Percentiles rank a stretch among this genome's conserved stretches.
phyloP scores from a whole-genome alignment of 768 basidiomycete species.

The Hemileccinum rubropunctum region DNA sequence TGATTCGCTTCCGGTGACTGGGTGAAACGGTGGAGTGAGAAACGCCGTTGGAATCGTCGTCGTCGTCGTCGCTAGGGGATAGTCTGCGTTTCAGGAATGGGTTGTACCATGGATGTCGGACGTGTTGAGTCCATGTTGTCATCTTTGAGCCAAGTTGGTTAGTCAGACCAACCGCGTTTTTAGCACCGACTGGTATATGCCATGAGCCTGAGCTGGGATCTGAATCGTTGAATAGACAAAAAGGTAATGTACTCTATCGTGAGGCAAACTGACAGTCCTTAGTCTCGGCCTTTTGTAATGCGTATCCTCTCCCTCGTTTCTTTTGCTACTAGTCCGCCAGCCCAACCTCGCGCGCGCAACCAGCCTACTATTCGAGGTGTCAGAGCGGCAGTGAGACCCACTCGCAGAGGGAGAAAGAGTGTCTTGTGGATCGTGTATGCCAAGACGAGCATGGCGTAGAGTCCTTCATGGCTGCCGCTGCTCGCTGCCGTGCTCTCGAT shows the following conservation, averaged over 20 bases:
- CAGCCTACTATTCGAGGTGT: slow-evolving; percentile 87
- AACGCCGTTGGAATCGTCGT: slow-evolving; percentile 1
- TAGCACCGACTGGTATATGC: background rate
- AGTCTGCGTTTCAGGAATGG: slow-evolving; percentile 41
- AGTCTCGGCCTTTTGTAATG: slow-evolving; percentile 21
- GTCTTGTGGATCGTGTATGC: slow-evolving; percentile 98
- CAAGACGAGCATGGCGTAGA: slow-evolving; percentile 90
- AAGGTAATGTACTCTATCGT: too few relatives aligned
- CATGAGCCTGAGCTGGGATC: too few relatives aligned
- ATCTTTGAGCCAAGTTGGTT: background rate
- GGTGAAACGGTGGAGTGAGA: background rate
- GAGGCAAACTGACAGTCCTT: background rate
- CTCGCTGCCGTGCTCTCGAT: slow-evolving; percentile 41
- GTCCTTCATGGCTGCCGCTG: slow-evolving; percentile 57
- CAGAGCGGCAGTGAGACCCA: slow-evolving; percentile 83
- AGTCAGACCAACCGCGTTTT: background rate
- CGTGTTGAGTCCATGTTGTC: slow-evolving; percentile 35
- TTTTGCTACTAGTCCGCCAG: slow-evolving; percentile 58
- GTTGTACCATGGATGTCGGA: slow-evolving; percentile 45
- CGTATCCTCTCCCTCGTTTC: slow-evolving; percentile 38
- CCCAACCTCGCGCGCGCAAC: slow-evolving; percentile 82
- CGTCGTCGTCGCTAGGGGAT: slow-evolving; percentile 18
- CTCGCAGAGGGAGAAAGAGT: slow-evolving; percentile 80
- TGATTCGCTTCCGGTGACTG: slow-evolving; percentile 49
- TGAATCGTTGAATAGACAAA: too few relatives aligned